phyloP scores from a whole-genome alignment of 2,329 filamentous ascomycete species.

The Cladosporium colombiae region DNA sequence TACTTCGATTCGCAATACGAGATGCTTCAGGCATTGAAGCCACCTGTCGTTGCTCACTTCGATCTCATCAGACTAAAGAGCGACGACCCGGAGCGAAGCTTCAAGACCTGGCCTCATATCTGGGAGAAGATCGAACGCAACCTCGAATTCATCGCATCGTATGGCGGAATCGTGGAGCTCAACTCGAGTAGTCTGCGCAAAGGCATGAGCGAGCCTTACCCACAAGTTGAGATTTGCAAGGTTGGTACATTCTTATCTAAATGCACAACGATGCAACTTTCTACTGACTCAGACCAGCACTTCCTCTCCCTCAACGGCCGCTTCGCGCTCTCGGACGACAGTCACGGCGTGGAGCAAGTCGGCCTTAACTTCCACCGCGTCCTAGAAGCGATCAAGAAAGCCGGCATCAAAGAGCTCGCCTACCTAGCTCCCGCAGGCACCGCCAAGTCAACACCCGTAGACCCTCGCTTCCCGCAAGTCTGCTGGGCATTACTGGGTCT shows the following conservation, averaged over 20 bases:
- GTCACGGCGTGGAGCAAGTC: conserved; percentile 83
- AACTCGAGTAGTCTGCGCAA: conserved; percentile 88
- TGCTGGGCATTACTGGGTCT: conserved; percentile 4
- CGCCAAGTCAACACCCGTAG: background rate
- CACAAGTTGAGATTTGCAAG: conserved; percentile 74
- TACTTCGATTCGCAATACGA: conserved; percentile 87
- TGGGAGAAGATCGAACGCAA: conserved; percentile 78
- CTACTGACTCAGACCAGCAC: conserved; percentile 49
- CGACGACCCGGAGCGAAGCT: conserved; percentile 62
- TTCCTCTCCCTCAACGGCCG: conserved; percentile 73
- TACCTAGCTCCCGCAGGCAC: conserved; percentile 8
- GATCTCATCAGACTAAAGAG: conserved; percentile 85
- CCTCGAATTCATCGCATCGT: conserved; percentile 66
- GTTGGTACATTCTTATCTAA: conserved; percentile 45
- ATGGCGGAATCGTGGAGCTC: conserved; percentile 83
- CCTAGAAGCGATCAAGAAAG: conserved; percentile 66
- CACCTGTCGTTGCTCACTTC: conserved; percentile 87
- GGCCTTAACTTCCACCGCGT: conserved; percentile 78
- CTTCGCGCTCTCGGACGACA: conserved; percentile 94
- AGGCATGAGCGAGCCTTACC: conserved; percentile 88
- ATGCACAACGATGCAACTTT: background rate
- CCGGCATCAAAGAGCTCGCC: conserved; percentile 56
- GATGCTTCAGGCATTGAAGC: conserved; percentile 73
- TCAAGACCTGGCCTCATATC: conserved; percentile 49
- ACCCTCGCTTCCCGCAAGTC: conserved; percentile 1